Evolutionary conservation across 106 monocot genomes (phyloP).

Genomic region (Dendrobium huoshanense): DNA sequence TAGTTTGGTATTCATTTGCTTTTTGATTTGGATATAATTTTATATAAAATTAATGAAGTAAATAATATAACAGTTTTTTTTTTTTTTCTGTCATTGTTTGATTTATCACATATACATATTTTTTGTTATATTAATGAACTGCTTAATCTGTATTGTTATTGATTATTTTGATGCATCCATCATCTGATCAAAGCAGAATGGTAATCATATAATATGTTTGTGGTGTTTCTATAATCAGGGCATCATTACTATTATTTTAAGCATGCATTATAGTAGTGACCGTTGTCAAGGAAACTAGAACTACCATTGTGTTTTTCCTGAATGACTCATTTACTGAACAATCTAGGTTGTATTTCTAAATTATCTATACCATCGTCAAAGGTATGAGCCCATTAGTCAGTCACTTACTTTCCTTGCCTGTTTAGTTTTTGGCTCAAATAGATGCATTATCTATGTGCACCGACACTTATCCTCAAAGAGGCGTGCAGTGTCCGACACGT

Average conservation of each 20-base stretch:
- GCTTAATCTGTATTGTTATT: neutral
- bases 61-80: neutral
- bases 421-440: neutral
- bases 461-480: too few species aligned
- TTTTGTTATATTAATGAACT: neutral
- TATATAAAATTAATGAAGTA: neutral
- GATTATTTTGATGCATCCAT: neutral
- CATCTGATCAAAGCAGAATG: constrained; percentile 2
- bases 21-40: neutral
- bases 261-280: neutral
- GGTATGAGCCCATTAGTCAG: neutral
- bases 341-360: neutral
- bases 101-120: neutral
- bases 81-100: neutral
- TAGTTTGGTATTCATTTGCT: constrained; percentile 50
- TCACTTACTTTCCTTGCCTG: neutral
- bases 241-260: neutral
- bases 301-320: neutral
- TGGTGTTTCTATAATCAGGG: neutral
- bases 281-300: neutral
- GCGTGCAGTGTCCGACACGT: too few species aligned
- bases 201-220: neutral
- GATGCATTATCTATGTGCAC: neutral
- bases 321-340: neutral
- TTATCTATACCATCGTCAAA: neutral